These are phyloP conservation scores for Symbiodinium pilosum DNA, from an alignment of 73 alveolate genomes.

Conservation along the genomic window DNA sequence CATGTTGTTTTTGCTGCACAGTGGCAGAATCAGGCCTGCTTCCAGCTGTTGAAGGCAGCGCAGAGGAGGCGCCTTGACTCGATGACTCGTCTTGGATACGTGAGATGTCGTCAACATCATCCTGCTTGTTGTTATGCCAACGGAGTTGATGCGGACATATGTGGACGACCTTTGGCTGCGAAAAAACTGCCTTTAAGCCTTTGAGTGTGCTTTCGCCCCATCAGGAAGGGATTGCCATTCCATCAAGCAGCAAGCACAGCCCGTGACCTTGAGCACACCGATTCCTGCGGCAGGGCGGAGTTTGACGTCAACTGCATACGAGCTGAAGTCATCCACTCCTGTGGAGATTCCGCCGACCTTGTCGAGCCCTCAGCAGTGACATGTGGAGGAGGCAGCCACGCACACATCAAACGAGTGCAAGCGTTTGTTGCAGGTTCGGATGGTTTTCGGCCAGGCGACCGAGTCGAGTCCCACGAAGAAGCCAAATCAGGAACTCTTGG, in stretches of 20 bases:
- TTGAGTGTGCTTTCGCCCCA: no score
- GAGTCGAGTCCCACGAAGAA: background rate
- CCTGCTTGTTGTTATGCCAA: background rate
- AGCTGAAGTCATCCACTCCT: background rate
- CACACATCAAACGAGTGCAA: no score
- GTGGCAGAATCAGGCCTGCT: background rate
- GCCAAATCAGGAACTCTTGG: slow-evolving; percentile 3
- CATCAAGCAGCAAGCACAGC: background rate
- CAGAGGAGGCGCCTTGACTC: background rate
- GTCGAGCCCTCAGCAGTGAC: background rate
- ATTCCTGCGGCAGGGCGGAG: background rate
- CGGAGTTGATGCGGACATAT: no score
- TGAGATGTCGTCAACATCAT: no score
- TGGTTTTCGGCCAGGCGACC: background rate
- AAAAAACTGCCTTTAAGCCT: no score
- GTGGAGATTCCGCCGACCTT: background rate
- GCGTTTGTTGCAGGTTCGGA: slow-evolving; percentile 13
- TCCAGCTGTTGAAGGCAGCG: background rate
- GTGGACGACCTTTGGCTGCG: no score
- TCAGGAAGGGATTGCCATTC: background rate
- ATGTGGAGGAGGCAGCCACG: no score
- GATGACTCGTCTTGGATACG: no score
- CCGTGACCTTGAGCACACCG: background rate
- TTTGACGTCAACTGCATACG: background rate
- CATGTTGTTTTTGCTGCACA: no score